Evolutionary conservation across 164 flowering plant genomes (phyloP).

Genomic region (Platanus orientalis): DNA sequence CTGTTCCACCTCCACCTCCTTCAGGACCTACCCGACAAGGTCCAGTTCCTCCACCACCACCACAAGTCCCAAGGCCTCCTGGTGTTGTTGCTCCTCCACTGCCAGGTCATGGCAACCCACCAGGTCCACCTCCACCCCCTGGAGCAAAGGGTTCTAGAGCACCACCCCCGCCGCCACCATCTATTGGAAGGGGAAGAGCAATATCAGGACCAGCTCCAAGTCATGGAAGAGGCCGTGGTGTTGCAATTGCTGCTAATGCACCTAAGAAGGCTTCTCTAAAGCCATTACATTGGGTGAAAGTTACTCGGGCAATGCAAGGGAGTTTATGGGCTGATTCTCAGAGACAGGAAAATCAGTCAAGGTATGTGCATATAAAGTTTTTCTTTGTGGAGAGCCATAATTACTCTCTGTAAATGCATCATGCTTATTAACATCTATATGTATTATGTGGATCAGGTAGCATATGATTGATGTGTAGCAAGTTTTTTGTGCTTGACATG

Average conservation of each 20-base stretch:
- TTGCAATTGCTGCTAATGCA: slow-evolving; percentile 30
- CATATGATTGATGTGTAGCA: background rate
- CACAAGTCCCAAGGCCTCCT: slow-evolving; percentile 46
- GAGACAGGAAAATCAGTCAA: slow-evolving; percentile 62
- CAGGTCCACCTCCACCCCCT: slow-evolving; percentile 59
- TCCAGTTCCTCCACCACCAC: slow-evolving; percentile 40
- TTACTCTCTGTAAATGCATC: background rate
- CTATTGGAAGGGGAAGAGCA: slow-evolving; percentile 57
- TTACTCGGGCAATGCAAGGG: slow-evolving; percentile 92
- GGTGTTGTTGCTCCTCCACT: slow-evolving; percentile 44
- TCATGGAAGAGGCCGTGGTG: slow-evolving; percentile 53
- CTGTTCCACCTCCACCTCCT: slow-evolving; percentile 39
- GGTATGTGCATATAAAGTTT: slow-evolving; percentile 33
- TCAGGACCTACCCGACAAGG: slow-evolving; percentile 19
- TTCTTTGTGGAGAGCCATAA: background rate
- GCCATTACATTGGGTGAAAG: slow-evolving; percentile 97
- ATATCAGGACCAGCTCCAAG: slow-evolving; percentile 30
- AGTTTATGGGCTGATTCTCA: slow-evolving; percentile 94
- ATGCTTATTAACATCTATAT: no score
- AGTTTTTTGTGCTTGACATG: background rate
- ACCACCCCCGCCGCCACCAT: slow-evolving; percentile 70
- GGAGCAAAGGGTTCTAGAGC: slow-evolving; percentile 35
- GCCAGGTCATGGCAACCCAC: slow-evolving; percentile 27
- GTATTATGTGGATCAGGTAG: background rate
- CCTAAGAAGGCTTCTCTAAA: slow-evolving; percentile 69